phyloP scores from a whole-genome alignment of 176 grass and related monocot species.

The Eragrostis curvula region DNA sequence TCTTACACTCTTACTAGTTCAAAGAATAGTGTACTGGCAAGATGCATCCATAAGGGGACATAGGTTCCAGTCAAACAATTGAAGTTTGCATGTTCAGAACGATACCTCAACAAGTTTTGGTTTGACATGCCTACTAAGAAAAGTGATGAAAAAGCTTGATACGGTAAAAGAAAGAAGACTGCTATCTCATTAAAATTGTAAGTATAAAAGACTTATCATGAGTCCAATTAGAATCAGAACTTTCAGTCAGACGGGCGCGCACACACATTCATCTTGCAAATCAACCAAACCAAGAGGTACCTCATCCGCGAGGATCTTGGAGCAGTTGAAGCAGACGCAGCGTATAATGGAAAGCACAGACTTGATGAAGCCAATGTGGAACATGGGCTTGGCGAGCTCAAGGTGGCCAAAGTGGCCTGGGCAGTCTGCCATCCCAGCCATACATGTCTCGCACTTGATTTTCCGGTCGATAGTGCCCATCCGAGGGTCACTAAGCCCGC shows the following conservation, averaged over 20 bases:
- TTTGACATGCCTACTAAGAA: not conserved
- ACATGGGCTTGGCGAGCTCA: slow-evolving; percentile 96
- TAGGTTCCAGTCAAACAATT: not conserved
- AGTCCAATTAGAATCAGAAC: not conserved
- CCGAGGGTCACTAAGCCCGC: slow-evolving; percentile 84
- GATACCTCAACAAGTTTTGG: not conserved
- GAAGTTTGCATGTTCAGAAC: not conserved
- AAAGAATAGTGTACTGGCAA: not conserved
- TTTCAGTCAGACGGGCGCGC: not conserved
- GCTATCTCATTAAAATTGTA: not conserved
- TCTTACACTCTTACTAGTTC: not conserved
- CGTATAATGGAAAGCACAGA: slow-evolving; percentile 94
- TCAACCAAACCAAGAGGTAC: slow-evolving; percentile 31
- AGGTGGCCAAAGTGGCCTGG: slow-evolving; percentile 98
- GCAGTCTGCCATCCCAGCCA: slow-evolving; percentile 91
- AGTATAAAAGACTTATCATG: not conserved
- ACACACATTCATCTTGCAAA: not conserved
- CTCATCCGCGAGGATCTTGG: slow-evolving; percentile 95
- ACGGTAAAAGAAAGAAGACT: not conserved
- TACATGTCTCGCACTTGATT: slow-evolving; percentile 96
- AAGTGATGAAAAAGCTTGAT: not conserved
- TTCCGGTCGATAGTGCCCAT: slow-evolving; percentile 93
- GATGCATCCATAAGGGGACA: not conserved
- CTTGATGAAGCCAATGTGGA: slow-evolving; percentile 94
- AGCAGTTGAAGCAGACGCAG: slow-evolving; percentile 98